These are phyloP conservation scores for Heterobasidion occidentale DNA, from an alignment of 1,284 basidiomycete genomes.

Conservation along the genomic window DNA sequence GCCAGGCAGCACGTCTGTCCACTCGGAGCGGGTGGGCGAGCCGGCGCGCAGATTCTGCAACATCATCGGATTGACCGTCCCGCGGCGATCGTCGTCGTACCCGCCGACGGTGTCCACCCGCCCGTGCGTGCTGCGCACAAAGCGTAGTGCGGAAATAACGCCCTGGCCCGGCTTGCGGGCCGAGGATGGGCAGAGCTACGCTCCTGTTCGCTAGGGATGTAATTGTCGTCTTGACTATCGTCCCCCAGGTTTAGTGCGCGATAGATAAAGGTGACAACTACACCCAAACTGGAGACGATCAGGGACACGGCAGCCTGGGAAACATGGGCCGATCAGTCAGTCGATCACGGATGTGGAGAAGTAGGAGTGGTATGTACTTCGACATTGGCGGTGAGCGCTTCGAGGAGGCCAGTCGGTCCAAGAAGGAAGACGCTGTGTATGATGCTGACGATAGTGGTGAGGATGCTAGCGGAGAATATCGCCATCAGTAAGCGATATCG, in stretches of 20 bases:
- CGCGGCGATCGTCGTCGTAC: background rate
- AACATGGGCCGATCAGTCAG: background rate
- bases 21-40: background rate
- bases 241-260: background rate
- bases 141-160: background rate
- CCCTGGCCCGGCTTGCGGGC: background rate
- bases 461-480: slow-evolving; percentile 19
- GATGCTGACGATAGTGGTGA: slow-evolving; percentile 18
- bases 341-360: background rate
- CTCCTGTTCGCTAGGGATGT: background rate
- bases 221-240: background rate
- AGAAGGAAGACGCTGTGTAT: slow-evolving; percentile 16
- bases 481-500: slow-evolving; percentile 14
- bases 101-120: background rate
- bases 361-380: slow-evolving; percentile 7
- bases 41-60: background rate
- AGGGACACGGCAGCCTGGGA: slow-evolving; percentile 13
- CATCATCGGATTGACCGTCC: background rate
- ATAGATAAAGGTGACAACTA: slow-evolving; percentile 16
- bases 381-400: slow-evolving; percentile 15
- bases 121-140: background rate
- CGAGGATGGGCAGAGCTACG: background rate
- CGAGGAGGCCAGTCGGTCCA: slow-evolving; percentile 13
- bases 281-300: slow-evolving; percentile 18
- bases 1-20: background rate